These are phyloP conservation scores for Agapanthus africanus DNA, from an alignment of 106 monocot species.

Conservation along the genomic window DNA sequence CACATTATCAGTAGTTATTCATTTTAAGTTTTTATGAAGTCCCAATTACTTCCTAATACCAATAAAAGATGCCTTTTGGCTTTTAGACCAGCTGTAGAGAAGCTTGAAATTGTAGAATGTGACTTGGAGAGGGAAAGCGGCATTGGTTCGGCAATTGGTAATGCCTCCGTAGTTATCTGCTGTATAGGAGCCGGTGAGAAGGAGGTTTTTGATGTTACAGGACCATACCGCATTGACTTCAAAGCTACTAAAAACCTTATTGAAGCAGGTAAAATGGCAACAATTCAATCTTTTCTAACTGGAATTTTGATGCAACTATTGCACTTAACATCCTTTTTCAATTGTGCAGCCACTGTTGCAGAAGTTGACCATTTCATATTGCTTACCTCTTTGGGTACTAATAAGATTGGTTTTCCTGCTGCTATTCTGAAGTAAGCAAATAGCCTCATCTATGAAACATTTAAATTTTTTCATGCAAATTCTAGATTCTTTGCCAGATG, in stretches of 20 bases:
- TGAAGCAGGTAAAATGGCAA: conserved; percentile 44
- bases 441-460: neutral
- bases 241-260: conserved; percentile 76
- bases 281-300: neutral
- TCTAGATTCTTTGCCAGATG: neutral
- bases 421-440: conserved; percentile 71
- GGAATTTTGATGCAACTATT: neutral
- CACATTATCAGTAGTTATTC: neutral
- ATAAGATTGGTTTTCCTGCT: conserved; percentile 88
- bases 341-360: conserved; percentile 48
- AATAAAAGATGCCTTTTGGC: conserved; percentile 40
- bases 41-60: conserved; percentile 9
- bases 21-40: neutral
- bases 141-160: conserved; percentile 58
- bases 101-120: conserved; percentile 81
- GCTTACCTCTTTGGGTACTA: conserved; percentile 89
- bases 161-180: conserved; percentile 69
- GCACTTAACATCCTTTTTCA: neutral
- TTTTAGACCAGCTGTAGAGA: conserved; percentile 81
- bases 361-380: conserved; percentile 87
- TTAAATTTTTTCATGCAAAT: neutral
- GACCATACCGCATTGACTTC: conserved; percentile 92
- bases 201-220: conserved; percentile 81
- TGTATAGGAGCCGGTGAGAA: conserved; percentile 98
- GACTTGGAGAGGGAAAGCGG: conserved; percentile 62